Conservation (phyloP, 495 filamentous ascomycete species). For the Pseudotulostoma volvatum region DNA sequence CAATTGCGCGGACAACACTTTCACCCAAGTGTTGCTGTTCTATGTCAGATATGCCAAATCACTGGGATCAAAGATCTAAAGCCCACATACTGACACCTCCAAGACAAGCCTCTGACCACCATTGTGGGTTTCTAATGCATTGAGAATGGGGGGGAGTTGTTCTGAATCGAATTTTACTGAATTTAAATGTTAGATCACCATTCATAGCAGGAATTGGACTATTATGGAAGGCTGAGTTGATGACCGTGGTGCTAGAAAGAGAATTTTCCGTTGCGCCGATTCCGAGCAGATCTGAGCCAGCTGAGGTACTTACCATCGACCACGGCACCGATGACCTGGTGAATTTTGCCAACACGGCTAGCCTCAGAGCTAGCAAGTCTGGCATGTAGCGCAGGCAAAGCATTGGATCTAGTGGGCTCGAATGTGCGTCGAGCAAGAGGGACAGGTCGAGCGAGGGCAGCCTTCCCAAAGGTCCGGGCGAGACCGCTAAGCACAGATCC, state of each 20-base stretch:
- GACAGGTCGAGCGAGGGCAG: constrained; percentile 55
- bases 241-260: constrained; percentile 22
- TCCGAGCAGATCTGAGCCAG: constrained; percentile 11
- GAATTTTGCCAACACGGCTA: constrained; percentile 59
- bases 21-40: constrained; percentile 95
- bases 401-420: constrained; percentile 43
- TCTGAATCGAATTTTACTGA: constrained; percentile 89
- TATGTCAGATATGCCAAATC: constrained; percentile 12
- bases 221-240: constrained; percentile 21
- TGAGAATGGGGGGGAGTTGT: constrained; percentile 91
- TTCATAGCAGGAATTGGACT: too few species aligned
- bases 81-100: constrained; percentile 77
- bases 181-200: too few species aligned
- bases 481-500: constrained; percentile 44
- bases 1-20: constrained; percentile 98
- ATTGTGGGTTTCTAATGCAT: constrained; percentile 84
- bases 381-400: constrained; percentile 43
- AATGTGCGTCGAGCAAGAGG: constrained; percentile 50
- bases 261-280: constrained; percentile 21
- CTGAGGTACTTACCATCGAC: constrained; percentile 42
- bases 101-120: constrained; percentile 87
- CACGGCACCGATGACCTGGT: constrained; percentile 66
- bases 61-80: constrained; percentile 3
- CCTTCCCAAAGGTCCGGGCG: constrained; percentile 61
- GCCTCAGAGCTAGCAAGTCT: constrained; percentile 55